Base-by-base conservation (phyloP, 2,329 filamentous ascomycete genomes). In the Helotiales sp. region DNA sequence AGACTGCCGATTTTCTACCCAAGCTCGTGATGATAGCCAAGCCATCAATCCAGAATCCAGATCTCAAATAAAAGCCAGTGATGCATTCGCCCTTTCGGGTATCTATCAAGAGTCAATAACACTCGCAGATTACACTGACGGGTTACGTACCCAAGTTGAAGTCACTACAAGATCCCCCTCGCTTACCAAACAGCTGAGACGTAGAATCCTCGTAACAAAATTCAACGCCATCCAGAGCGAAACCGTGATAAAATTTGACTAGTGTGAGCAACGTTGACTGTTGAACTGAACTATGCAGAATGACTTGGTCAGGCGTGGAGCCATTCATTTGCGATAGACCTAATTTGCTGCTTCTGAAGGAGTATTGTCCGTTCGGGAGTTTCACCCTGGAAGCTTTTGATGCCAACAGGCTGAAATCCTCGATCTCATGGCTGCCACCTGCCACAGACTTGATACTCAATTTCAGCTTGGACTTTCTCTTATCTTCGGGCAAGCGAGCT, bases 161-260 rank as follows among this genome's bases (percentile, higher is more conserved):
- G 54, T 89, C 86, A 75, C 91, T 89, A 1, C 90, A 80, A 70
- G 90, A 90, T 7, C 90, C 91, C 13, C 91, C 91, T 63, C 86
- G 84, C 75, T 93, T 94, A 47, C 96, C 96, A 82, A 99, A 96
- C 3, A 97, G 79, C 77, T 97, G 93, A 63, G 85, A 91, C 0
- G 92, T 91, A 17, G 87, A 86, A 78, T 98, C 93, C 75, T 98
- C 95, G 76, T 97, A 98, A 67, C 92, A 84, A 79, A 99, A 98
- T 78, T 98, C 95, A 22, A 99, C 79, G 0, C 96, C 96, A 77
- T 97, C 91, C 13, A 98, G 77, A 3, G 90, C 90, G 66, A 84
- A 82, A 1, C 92, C 93, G 73, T 93, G 90, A 75, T 93, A 96
- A 15, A 97, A 84, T 67, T 88, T 86, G 65, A 97, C 86, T 5